phyloP scores from a whole-genome alignment of 306 rosid species.

The Pyrus communis region DNA sequence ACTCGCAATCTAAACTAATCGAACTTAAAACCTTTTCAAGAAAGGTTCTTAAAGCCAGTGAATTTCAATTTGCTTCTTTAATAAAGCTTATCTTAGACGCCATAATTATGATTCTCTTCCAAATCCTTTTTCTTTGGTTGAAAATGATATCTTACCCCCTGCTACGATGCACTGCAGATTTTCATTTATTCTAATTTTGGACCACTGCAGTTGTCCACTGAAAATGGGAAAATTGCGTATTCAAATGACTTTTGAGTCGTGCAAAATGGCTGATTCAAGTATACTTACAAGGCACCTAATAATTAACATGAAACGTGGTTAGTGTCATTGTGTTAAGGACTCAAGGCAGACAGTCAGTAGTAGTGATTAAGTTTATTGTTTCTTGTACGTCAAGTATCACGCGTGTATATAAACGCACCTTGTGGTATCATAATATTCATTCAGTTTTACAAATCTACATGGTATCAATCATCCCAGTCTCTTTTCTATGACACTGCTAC shows the following conservation, averaged over 20 bases:
- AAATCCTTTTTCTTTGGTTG: background rate
- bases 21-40: background rate
- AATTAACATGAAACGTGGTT: background rate
- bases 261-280: constrained; percentile 5
- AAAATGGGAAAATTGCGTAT: background rate
- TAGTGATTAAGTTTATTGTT: background rate
- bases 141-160: background rate
- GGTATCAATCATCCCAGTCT: too few relatives aligned
- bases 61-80: background rate
- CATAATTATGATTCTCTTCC: background rate
- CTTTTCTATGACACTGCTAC: too few relatives aligned
- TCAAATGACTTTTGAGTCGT: background rate
- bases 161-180: background rate
- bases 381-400: too few relatives aligned
- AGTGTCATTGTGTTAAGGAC: background rate
- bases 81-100: background rate
- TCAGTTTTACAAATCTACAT: too few relatives aligned
- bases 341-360: background rate
- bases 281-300: background rate
- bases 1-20: too few relatives aligned
- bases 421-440: too few relatives aligned
- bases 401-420: too few relatives aligned
- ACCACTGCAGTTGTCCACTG: background rate
- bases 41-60: background rate
- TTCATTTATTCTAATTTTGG: background rate